Conservation (phyloP, 495 filamentous ascomycete genomes). For the Aspergillus indologenus region DNA sequence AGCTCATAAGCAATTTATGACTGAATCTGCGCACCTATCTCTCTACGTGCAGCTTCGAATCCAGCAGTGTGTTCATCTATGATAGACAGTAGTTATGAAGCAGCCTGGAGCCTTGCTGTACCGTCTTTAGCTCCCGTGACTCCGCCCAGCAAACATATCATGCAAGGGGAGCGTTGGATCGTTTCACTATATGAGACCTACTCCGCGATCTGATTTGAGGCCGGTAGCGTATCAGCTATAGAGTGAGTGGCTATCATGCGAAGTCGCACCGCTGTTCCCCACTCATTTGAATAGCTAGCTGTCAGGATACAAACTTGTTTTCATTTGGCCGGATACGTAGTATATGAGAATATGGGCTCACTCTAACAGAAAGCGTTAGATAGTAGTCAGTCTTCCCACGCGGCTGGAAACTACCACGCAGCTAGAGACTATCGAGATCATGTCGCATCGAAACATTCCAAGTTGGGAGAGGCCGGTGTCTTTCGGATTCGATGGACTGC, state of each 20-base stretch:
- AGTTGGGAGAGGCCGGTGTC: too few species aligned
- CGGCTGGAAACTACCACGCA: too few species aligned
- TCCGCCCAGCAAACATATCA: not conserved
- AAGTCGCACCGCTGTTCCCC: not conserved
- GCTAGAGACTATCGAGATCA: not conserved
- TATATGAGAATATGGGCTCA: not conserved
- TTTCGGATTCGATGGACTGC: too few species aligned
- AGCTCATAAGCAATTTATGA: too few species aligned
- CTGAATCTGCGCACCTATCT: too few species aligned
- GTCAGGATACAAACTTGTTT: not conserved
- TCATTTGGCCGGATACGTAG: not conserved
- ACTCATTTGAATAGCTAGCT: not conserved
- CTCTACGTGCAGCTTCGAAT: too few species aligned
- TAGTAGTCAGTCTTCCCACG: not conserved
- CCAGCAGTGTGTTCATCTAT: not conserved
- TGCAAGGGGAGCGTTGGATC: not conserved
- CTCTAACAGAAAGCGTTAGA: not conserved
- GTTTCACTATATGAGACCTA: not conserved
- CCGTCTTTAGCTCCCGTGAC: not conserved
- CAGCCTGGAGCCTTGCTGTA: not conserved
- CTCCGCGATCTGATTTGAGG: not conserved
- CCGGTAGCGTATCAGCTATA: not conserved
- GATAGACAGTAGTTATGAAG: not conserved
- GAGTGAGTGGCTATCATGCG: not conserved
- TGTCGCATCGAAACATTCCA: too few species aligned